Conservation (phyloP, 345 rosid species). For the Lepidium aucheri region DNA sequence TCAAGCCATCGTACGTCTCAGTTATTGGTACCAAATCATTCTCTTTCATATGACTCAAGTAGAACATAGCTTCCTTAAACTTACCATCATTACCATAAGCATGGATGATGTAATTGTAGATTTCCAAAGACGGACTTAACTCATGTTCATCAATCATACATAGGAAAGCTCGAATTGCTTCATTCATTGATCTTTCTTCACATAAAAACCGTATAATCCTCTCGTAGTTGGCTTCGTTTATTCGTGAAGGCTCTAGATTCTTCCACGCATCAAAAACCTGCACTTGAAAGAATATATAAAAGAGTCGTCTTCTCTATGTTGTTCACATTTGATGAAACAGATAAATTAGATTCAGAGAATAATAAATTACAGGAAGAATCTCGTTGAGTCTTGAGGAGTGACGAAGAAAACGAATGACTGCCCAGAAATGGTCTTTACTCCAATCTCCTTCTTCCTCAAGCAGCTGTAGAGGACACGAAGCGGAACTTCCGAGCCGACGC, state of each 20-base stretch:
- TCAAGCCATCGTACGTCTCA: slow-evolving; percentile 46
- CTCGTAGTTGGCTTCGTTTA: slow-evolving; percentile 43
- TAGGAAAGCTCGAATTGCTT: slow-evolving; percentile 36
- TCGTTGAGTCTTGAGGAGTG: slow-evolving; percentile 35
- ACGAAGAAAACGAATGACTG: slow-evolving; percentile 45
- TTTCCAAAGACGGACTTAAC: slow-evolving; percentile 35
- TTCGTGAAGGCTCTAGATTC: slow-evolving; percentile 36
- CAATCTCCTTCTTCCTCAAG: slow-evolving; percentile 64
- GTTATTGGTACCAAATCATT: slow-evolving; percentile 31
- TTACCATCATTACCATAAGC: slow-evolving; percentile 37
- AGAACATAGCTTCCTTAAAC: slow-evolving; percentile 42
- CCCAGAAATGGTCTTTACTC: slow-evolving; percentile 56
- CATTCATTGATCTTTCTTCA: slow-evolving; percentile 37
- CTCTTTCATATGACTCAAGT: slow-evolving; percentile 41
- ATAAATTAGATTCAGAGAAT: background rate
- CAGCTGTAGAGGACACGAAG: slow-evolving; percentile 38
- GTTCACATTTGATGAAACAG: background rate
- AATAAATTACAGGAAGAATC: slow-evolving; percentile 46
- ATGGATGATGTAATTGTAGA: slow-evolving; percentile 49
- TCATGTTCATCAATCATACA: slow-evolving; percentile 34
- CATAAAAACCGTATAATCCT: slow-evolving; percentile 44
- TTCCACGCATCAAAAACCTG: slow-evolving; percentile 69
- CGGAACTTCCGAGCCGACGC: slow-evolving; percentile 29
- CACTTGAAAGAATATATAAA: background rate
- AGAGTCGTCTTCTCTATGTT: background rate